phyloP scores from a whole-genome alignment of 1,284 basidiomycete species.

The Malassezia pachydermatis region DNA sequence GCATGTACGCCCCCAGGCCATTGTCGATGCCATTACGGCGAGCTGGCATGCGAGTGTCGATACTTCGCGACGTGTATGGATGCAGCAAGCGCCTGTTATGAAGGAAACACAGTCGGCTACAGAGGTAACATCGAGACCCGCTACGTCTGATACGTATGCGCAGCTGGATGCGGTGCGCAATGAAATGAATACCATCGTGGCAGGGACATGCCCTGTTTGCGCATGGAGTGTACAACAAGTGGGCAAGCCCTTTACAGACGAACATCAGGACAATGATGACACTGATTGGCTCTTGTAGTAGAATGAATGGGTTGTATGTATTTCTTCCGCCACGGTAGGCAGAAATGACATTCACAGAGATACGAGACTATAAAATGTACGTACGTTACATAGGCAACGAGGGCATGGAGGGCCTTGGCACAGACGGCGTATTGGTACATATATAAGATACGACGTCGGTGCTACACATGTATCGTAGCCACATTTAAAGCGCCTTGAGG shows the following conservation, averaged over 20 bases:
- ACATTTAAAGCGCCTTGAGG: conserved; percentile 24
- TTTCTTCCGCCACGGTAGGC: no score
- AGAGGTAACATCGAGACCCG: no score
- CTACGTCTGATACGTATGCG: not conserved
- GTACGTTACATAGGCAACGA: no score
- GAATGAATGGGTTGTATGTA: not conserved
- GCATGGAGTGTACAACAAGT: conserved; percentile 34
- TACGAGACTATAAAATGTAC: no score
- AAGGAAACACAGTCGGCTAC: not conserved
- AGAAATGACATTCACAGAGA: not conserved
- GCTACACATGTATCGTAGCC: no score
- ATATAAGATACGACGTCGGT: not conserved
- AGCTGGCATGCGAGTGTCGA: conserved; percentile 38
- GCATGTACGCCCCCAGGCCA: conserved; percentile 37
- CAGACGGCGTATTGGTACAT: not conserved
- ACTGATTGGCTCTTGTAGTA: conserved; percentile 29
- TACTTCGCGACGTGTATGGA: conserved; percentile 17
- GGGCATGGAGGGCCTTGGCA: not conserved
- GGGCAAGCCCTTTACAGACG: conserved; percentile 26
- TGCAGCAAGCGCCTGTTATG: not conserved
- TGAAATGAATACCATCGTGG: conserved; percentile 43
- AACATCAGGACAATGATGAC: conserved; percentile 21
- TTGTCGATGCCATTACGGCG: conserved; percentile 39
- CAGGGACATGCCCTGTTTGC: conserved; percentile 39
- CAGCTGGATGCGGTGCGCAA: conserved; percentile 32